Evolutionary conservation across 2,329 filamentous ascomycete species (phyloP).

Genomic region (Tolypocladium tropicale): DNA sequence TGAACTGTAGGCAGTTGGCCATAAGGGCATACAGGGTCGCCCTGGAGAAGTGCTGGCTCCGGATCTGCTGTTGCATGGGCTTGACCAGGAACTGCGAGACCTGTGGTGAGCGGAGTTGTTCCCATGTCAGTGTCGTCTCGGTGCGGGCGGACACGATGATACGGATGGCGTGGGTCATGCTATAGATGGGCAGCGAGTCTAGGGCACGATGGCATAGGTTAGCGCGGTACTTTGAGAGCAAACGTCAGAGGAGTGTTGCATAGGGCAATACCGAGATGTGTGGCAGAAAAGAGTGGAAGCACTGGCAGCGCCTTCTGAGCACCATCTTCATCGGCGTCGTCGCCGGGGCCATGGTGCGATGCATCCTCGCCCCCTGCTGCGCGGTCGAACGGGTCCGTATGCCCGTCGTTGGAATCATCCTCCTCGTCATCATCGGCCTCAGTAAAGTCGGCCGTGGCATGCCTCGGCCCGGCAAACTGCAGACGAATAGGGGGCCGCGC

Average conservation of each 20-base stretch:
- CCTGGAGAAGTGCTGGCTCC: constrained; percentile 70
- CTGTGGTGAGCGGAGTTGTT: constrained; percentile 90
- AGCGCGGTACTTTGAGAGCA: neutral
- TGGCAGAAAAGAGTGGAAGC: constrained; percentile 71
- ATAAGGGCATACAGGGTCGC: constrained; percentile 84
- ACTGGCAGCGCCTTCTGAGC: constrained; percentile 25
- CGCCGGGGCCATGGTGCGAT: constrained; percentile 37
- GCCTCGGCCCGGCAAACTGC: constrained; percentile 22
- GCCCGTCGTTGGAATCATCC: constrained; percentile 30
- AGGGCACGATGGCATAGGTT: constrained; percentile 4
- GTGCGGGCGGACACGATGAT: constrained; percentile 74
- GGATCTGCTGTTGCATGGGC: constrained; percentile 86
- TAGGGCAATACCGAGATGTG: constrained; percentile 62
- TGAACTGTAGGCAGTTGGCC: constrained; percentile 89
- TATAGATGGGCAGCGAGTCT: constrained; percentile 85
- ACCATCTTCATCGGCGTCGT: constrained; percentile 31
- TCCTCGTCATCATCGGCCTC: constrained; percentile 49
- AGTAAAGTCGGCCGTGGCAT: constrained; percentile 55
- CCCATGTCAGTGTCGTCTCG: constrained; percentile 89
- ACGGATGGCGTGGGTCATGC: constrained; percentile 80
- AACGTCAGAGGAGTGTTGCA: neutral
- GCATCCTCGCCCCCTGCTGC: constrained; percentile 38
- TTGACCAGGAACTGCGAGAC: constrained; percentile 93
- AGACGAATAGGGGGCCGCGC: constrained; percentile 16
- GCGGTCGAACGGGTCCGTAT: constrained; percentile 8